phyloP scores from a whole-genome alignment of 2,329 filamentous ascomycete genomes.

The Xylariaceae sp. region DNA sequence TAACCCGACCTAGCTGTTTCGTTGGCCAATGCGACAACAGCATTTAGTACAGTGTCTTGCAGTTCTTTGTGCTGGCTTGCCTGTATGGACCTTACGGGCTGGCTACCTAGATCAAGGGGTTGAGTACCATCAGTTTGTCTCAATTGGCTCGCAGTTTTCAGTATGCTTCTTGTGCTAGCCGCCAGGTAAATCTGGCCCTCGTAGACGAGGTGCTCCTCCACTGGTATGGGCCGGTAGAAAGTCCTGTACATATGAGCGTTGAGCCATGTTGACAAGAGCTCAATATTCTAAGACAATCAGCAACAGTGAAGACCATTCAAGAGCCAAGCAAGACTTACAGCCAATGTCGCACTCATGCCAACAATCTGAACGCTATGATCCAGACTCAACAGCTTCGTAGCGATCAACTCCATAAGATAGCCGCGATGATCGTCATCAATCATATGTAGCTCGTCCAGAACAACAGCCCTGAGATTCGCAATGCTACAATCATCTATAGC shows the following conservation, averaged over 20 bases:
- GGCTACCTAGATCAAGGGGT: constrained; percentile 34
- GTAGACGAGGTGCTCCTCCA: constrained; percentile 69
- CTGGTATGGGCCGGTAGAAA: constrained; percentile 66
- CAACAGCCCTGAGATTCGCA: constrained; percentile 58
- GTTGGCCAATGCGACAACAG: constrained; percentile 63
- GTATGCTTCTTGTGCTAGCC: constrained; percentile 51
- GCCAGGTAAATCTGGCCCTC: constrained; percentile 63
- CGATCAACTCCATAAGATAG: constrained; percentile 69
- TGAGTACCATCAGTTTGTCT: constrained; percentile 32
- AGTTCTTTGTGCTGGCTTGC: constrained; percentile 57
- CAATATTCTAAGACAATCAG: constrained; percentile 53
- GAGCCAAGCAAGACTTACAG: constrained; percentile 42
- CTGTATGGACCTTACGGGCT: constrained; percentile 45
- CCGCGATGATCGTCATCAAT: constrained; percentile 70
- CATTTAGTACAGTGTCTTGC: constrained; percentile 59
- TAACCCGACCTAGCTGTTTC: constrained; percentile 65
- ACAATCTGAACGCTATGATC: constrained; percentile 64
- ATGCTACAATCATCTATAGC: constrained; percentile 67
- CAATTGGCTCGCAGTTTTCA: constrained; percentile 52
- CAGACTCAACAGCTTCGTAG: constrained; percentile 66
- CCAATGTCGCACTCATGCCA: constrained; percentile 75
- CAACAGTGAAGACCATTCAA: constrained; percentile 1
- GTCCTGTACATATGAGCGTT: constrained; percentile 67
- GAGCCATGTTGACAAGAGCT: constrained; percentile 64
- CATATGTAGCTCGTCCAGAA: constrained; percentile 79